Percentiles rank a stretch among this genome's conserved stretches.
Evolutionary conservation across 768 basidiomycete species (phyloP).

Genomic region (Suillus subaureus): DNA sequence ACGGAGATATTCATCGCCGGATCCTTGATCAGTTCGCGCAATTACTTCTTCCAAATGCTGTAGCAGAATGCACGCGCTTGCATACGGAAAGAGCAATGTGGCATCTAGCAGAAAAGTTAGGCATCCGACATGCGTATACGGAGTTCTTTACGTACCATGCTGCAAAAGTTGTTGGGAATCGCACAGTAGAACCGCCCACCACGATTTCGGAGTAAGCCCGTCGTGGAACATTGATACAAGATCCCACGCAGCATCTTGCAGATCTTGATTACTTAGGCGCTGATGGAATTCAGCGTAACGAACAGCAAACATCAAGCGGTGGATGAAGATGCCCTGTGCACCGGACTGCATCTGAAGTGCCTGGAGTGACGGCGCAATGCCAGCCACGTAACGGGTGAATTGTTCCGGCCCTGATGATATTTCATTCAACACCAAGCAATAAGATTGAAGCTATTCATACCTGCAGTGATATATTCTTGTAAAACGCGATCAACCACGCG

Average conservation of each 20-base stretch:
- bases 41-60: constrained; percentile 82
- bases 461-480: constrained; percentile 74
- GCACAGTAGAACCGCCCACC: constrained; percentile 88
- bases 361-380: constrained; percentile 72
- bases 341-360: constrained; percentile 51
- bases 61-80: constrained; percentile 73
- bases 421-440: constrained; percentile 12
- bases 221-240: constrained; percentile 79
- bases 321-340: constrained; percentile 63
- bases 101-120: constrained; percentile 45
- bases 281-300: constrained; percentile 86
- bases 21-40: constrained; percentile 68
- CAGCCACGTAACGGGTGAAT: constrained; percentile 65
- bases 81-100: constrained; percentile 64
- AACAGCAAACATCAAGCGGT: constrained; percentile 75
- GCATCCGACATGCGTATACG: background rate
- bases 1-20: constrained; percentile 73
- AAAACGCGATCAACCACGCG: constrained; percentile 78
- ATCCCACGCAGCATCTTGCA: constrained; percentile 70
- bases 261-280: constrained; percentile 56
- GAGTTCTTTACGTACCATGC: constrained; percentile 44
- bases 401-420: constrained; percentile 52
- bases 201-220: constrained; percentile 78
- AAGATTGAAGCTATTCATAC: constrained; percentile 32
- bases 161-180: constrained; percentile 76